phyloP scores from a whole-genome alignment of 768 basidiomycete species.

The Dacryopinax spathularia region DNA sequence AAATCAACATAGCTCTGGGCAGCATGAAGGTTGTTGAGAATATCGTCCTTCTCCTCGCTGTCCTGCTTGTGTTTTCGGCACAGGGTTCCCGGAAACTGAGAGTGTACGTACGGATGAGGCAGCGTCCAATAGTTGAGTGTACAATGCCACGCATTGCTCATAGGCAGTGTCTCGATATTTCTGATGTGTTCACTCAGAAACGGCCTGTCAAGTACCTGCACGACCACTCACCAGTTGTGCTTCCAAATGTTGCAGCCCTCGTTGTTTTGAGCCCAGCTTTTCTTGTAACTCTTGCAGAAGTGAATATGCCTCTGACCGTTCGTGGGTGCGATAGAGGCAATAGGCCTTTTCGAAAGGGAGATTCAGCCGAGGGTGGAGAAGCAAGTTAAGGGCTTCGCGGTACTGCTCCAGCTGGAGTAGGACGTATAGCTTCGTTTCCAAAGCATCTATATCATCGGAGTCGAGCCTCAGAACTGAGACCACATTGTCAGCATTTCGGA shows the following conservation, averaged over 20 bases:
- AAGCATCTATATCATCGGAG: slow-evolving; percentile 53
- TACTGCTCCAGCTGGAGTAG: slow-evolving; percentile 80
- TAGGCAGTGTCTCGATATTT: slow-evolving; percentile 67
- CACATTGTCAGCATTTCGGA: slow-evolving; percentile 8
- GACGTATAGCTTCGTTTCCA: slow-evolving; percentile 74
- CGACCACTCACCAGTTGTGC: slow-evolving; percentile 79
- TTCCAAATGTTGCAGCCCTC: slow-evolving; percentile 64
- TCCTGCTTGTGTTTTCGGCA: slow-evolving; percentile 31
- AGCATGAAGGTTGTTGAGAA: slow-evolving; percentile 71
- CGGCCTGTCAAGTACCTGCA: too few species aligned
- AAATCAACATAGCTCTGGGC: slow-evolving; percentile 75
- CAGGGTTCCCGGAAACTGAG: not conserved
- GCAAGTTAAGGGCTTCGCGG: slow-evolving; percentile 44
- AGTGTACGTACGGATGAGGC: slow-evolving; percentile 51
- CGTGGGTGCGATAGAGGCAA: slow-evolving; percentile 69
- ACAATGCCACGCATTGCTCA: slow-evolving; percentile 56
- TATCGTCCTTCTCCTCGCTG: slow-evolving; percentile 77
- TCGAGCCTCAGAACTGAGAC: slow-evolving; percentile 48
- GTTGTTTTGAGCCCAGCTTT: slow-evolving; percentile 25
- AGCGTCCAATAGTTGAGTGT: slow-evolving; percentile 66
- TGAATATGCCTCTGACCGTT: slow-evolving; percentile 49
- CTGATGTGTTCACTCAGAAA: slow-evolving; percentile 32
- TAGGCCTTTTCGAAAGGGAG: slow-evolving; percentile 62
- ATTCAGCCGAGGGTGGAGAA: slow-evolving; percentile 8
- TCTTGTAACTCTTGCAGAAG: slow-evolving; percentile 33